Evolutionary conservation across 345 rosid genomes (phyloP), one percentile per base, ranked within the genome.

Genomic region (Arabidopsis arenosa): DNA sequence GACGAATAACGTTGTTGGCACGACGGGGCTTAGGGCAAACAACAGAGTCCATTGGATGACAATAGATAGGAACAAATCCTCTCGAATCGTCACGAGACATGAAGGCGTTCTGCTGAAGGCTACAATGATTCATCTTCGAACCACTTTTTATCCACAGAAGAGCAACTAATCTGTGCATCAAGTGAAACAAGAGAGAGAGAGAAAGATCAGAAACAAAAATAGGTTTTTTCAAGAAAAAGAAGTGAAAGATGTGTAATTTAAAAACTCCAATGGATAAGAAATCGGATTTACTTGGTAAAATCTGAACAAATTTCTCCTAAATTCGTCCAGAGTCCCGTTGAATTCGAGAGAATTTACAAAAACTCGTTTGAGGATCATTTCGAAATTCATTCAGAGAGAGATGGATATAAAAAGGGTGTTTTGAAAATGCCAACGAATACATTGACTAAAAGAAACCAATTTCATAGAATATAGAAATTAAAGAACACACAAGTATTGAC

Each of bases 11-110:
- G 77, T 72, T 85, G 66, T 71, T 81, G 3, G 87, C 91, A 7
- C 93, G 90, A 28, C 91, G 90, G 49, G 97, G 99, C 85, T 84
- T 95, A n/a, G 97, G 99, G 71, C 97, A 92, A 76, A 89, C 82
- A 26, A 95, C 82, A 10, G 83, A 73, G 52, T 73, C 90, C 80
- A 67, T 81, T 48, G 75, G 81, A 52, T 85, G 86, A 39, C 53
- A 78, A 8, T 75, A 75, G 5, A 58, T 18, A 23, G 92, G 69
- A 53, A 83, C 79, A 75, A 56, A 72, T 9, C 85, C 83, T 58
- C 81, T 72, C 44, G 81, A 63, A 73, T 84, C 96, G 45, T 88
- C 93, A 49, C 76, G 68, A 49, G 84, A 72, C 40, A 83, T 68
- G 60, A 81, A 79, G 83, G 92, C 92, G 86, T 85, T 86, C 89